Evolutionary conservation across 2,329 filamentous ascomycete genomes (phyloP).

Genomic region (Aspergillus calidoustus): DNA sequence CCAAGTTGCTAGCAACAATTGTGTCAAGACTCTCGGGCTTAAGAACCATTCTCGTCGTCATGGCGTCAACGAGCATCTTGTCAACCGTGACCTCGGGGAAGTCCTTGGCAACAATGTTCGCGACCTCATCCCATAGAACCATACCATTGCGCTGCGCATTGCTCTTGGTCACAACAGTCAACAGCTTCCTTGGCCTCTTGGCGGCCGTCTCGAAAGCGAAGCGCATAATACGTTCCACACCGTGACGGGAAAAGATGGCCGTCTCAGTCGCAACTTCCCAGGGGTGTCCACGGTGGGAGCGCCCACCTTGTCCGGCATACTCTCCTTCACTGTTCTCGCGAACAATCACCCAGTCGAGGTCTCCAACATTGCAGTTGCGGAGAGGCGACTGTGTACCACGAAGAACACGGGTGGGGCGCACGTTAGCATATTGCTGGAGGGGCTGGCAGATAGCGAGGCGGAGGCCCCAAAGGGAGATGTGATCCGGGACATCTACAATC

Average conservation of each 20-base stretch:
- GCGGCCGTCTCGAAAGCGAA: conserved; percentile 67
- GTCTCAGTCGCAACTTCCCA: conserved; percentile 69
- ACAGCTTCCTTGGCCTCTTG: conserved; percentile 59
- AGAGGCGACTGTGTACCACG: conserved; percentile 65
- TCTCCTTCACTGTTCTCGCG: conserved; percentile 71
- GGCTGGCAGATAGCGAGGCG: conserved; percentile 70
- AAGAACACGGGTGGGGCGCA: conserved; percentile 67
- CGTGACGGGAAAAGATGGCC: conserved; percentile 65
- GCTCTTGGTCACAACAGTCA: conserved; percentile 69
- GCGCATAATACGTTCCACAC: conserved; percentile 63
- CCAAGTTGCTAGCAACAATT: conserved; percentile 66
- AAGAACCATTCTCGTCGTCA: conserved; percentile 68
- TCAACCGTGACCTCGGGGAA: conserved; percentile 66
- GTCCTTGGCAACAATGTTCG: conserved; percentile 57
- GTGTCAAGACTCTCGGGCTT: conserved; percentile 65
- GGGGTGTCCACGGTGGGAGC: conserved; percentile 60
- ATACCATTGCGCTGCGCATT: conserved; percentile 70
- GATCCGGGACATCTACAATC: conserved; percentile 63
- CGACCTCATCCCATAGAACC: conserved; percentile 71
- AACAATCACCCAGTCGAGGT: conserved; percentile 70
- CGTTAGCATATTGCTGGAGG: conserved; percentile 71
- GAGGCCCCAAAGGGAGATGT: conserved; percentile 69
- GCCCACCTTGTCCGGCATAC: conserved; percentile 68
- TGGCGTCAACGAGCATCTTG: conserved; percentile 70
- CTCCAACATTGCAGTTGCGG: conserved; percentile 57